Evolutionary conservation across 176 grass and related monocot species (phyloP), one percentile per base, ranked within the genome.

Genomic region (Guadua angustifolia): DNA sequence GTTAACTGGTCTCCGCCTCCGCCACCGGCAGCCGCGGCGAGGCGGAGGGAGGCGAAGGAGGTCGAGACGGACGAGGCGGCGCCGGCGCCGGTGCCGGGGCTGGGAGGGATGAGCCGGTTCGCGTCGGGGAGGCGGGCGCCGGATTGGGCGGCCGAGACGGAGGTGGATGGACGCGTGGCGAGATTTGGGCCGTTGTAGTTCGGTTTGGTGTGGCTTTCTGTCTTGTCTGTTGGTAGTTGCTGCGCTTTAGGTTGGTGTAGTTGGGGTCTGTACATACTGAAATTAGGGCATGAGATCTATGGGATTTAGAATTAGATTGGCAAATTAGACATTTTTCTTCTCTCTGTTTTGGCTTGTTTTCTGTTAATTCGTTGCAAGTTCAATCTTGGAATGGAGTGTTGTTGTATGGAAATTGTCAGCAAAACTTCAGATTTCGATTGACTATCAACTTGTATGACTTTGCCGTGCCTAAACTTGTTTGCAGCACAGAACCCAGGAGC

Each of bases 101-200:
- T 95, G 3, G 91, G 93, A 11, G 88, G 83, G 42, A 87, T 92
- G 93, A 86, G 64, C 69, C 84, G 84, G 61, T 93, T 93, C 75
- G 5, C 89, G 13, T 98, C 93, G 3, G 93, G 93, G 18, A 74
- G 90, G 83, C 83, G 89, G 69, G 74, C 71, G 65, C 73, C 69
- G 78, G 87, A 88, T 16, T 99, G 94, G 91, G 66, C 81, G 46
- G 81, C 83, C 29, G 75, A 88, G 78, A 19, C 74, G 40, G 82
- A 82, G 17, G 64, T 13, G 13, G 68, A 86, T 14, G 84, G n/a
- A 75, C 73, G 55, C 87, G 84, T 85, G 70, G 84, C 88, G 58
- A 58, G 17, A 59, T 79, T 66, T 16, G 82, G 78, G 61, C 85
- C 86, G 66, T 77, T 87, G 86, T 75, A 88, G 60, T 81, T 12